Evolutionary conservation across 208 protist species (phyloP).

Genomic region (Wallacemonas collosoma): DNA sequence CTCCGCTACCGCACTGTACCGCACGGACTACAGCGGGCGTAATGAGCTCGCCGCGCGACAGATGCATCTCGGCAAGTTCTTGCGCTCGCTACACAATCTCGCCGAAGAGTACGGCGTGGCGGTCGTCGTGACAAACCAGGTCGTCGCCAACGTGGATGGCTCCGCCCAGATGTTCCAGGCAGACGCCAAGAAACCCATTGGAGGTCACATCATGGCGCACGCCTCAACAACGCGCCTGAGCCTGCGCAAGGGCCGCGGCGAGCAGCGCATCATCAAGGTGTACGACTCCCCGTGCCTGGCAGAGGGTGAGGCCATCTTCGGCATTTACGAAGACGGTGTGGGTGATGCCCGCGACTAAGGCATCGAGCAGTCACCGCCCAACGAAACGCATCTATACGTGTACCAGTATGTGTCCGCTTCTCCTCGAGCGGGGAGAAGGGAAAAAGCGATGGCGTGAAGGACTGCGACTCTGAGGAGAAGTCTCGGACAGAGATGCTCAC

Average conservation of each 20-base stretch:
- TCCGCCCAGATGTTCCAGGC: conserved; percentile 95
- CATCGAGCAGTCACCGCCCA: too few relatives aligned
- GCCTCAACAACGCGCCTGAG: conserved; percentile 99
- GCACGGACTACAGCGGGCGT: conserved; percentile 99
- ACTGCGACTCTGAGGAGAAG: too few relatives aligned
- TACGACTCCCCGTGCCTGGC: conserved; percentile 99
- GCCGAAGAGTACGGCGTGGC: conserved; percentile 99
- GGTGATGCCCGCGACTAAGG: conserved; percentile 95
- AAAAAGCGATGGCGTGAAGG: too few relatives aligned
- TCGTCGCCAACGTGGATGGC: conserved; percentile 98
- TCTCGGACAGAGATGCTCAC: too few relatives aligned
- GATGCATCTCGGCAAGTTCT: conserved; percentile 99
- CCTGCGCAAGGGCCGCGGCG: conserved; percentile 98
- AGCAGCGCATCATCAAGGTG: conserved; percentile 99
- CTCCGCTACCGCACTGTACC: conserved; percentile 98
- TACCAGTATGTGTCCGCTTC: too few relatives aligned
- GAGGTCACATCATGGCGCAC: conserved; percentile 99
- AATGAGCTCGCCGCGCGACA: conserved; percentile 98
- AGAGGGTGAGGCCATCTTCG: conserved; percentile 96
- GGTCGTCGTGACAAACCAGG: conserved; percentile 99
- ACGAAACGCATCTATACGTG: too few relatives aligned
- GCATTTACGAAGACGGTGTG: conserved; percentile 97
- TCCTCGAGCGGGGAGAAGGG: too few relatives aligned
- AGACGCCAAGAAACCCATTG: conserved; percentile 99
- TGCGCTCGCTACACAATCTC: conserved; percentile 96